Conservation (phyloP, 2,329 filamentous ascomycete species). For the Calonectria hongkongensis region DNA sequence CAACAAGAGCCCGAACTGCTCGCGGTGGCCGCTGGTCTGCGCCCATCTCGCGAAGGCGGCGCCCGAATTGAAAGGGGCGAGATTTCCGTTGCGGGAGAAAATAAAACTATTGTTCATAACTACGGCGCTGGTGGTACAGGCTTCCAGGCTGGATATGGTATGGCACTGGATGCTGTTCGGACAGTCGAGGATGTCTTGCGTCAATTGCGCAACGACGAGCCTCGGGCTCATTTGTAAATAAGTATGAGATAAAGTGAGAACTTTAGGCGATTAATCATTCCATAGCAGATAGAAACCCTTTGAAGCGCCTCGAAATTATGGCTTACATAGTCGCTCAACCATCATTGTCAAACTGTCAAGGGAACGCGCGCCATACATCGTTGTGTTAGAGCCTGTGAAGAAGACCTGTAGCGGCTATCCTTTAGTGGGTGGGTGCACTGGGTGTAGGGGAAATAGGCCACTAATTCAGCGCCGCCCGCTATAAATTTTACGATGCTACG, state of each 20-base stretch:
- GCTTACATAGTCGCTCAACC: background rate
- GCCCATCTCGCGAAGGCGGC: slow-evolving; percentile 63
- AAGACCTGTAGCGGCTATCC: no score
- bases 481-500: no score
- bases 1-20: slow-evolving; percentile 55
- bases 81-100: slow-evolving; percentile 49
- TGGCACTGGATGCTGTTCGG: slow-evolving; percentile 61
- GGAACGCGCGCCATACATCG: no score
- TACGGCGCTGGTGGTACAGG: slow-evolving; percentile 68
- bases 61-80: slow-evolving; percentile 66
- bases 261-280: background rate
- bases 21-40: slow-evolving; percentile 57
- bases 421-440: background rate
- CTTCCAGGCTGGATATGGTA: slow-evolving; percentile 65
- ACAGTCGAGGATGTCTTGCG: slow-evolving; percentile 24
- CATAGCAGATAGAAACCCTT: background rate
- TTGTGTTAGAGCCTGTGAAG: no score
- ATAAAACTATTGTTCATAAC: slow-evolving; percentile 61
- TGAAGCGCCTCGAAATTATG: no score
- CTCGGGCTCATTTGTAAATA: slow-evolving; percentile 12
- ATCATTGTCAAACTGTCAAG: background rate
- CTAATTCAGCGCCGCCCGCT: background rate
- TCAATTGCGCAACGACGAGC: slow-evolving; percentile 24
- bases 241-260: no score
- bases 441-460: background rate